A percentile compares a stretch with the other conserved stretches of the same genome.
Conservation (phyloP, 2,329 filamentous ascomycete species). For the Dothistroma septosporum region DNA sequence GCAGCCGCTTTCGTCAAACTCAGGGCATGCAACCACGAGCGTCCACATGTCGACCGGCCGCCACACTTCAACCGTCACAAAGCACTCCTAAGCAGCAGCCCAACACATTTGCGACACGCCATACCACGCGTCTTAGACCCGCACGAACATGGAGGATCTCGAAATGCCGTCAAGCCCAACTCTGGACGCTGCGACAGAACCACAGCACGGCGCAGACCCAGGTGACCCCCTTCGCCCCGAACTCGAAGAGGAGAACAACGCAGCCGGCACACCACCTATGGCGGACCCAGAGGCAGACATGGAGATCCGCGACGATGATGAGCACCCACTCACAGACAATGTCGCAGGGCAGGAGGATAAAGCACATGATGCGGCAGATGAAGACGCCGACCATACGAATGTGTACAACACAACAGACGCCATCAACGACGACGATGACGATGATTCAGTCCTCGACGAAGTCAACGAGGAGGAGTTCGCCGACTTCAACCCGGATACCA, state of each 20-base stretch:
- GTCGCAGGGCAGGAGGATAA: conserved; percentile 16
- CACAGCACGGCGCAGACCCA: conserved; percentile 47
- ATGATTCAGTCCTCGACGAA: conserved; percentile 59
- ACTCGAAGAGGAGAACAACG: conserved; percentile 46
- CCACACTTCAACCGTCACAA: not conserved
- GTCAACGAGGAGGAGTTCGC: conserved; percentile 63
- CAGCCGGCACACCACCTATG: conserved; percentile 42
- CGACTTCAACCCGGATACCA: conserved; percentile 58
- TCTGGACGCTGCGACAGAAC: conserved; percentile 39
- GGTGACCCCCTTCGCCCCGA: conserved; percentile 45
- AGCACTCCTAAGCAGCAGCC: not conserved
- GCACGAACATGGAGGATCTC: conserved; percentile 41
- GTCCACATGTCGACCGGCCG: conserved; percentile 1
- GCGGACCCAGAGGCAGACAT: conserved; percentile 43
- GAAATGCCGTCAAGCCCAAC: conserved; percentile 35
- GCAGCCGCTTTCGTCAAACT: conserved; percentile 1
- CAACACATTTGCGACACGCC: not conserved
- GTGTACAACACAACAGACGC: conserved; percentile 30
- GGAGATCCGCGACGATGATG: conserved; percentile 41
- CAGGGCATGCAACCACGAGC: not conserved
- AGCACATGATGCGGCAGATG: conserved; percentile 30
- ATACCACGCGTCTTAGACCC: not conserved
- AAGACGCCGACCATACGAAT: conserved; percentile 14
- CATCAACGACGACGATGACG: conserved; percentile 48
- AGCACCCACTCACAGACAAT: conserved; percentile 24